These are phyloP conservation scores for Aspergillus cavernicola DNA, from an alignment of 495 filamentous ascomycete species.

Conservation along the genomic window DNA sequence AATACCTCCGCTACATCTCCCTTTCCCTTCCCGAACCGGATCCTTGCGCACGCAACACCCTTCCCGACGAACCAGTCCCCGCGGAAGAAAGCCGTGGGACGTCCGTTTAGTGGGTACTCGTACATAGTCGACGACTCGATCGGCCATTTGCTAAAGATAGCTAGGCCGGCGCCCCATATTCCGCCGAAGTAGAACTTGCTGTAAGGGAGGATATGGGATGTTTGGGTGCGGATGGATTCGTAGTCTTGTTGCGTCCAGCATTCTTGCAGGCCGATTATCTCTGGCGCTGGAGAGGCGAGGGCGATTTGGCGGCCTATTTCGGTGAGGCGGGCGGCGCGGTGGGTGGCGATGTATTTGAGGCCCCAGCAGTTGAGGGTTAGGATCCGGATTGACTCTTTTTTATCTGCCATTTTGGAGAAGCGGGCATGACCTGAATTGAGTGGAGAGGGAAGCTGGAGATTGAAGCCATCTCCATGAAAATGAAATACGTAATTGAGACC, in stretches of 20 bases:
- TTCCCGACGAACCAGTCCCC: conserved; percentile 94
- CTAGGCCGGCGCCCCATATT: conserved; percentile 84
- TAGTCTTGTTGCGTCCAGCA: conserved; percentile 94
- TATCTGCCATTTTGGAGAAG: conserved; percentile 6
- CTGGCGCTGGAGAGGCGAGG: conserved; percentile 59
- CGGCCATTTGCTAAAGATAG: conserved; percentile 94
- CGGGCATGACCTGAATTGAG: no score
- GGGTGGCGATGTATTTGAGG: conserved; percentile 78
- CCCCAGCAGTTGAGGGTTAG: conserved; percentile 96
- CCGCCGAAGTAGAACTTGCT: conserved; percentile 92
- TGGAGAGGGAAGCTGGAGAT: no score
- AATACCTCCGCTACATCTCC: conserved; percentile 85
- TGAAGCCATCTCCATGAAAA: background rate
- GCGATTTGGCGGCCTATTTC: conserved; percentile 81
- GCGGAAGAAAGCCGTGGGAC: conserved; percentile 87
- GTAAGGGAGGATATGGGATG: conserved; percentile 76
- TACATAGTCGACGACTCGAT: conserved; percentile 88
- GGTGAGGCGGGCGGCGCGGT: conserved; percentile 71
- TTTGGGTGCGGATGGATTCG: conserved; percentile 70
- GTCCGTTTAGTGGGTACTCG: conserved; percentile 86
- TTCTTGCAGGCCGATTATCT: conserved; percentile 93
- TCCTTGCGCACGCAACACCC: conserved; percentile 81
- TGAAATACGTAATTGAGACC: background rate
- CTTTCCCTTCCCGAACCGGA: conserved; percentile 59
- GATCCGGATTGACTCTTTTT: conserved; percentile 58